These are phyloP conservation scores for Exophiala calicioides DNA, from an alignment of 2,329 filamentous ascomycete genomes.

Conservation along the genomic window DNA sequence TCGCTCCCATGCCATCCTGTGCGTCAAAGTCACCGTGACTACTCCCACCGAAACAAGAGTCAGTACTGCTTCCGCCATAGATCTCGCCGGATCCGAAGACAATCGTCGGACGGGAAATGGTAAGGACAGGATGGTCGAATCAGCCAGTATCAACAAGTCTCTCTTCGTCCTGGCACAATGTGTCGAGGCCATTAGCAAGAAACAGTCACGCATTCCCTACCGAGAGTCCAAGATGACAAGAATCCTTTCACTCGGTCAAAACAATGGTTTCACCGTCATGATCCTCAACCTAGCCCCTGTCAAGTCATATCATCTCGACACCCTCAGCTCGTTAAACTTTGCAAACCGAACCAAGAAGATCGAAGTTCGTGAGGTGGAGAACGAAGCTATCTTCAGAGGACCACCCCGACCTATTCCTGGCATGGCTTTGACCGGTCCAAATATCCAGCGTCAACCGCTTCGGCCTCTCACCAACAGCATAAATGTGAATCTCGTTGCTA, in stretches of 20 bases:
- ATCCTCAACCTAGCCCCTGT: constrained; percentile 90
- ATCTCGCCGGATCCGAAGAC: constrained; percentile 92
- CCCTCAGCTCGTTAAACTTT: constrained; percentile 89
- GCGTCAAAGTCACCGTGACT: constrained; percentile 81
- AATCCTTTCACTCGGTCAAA: constrained; percentile 87
- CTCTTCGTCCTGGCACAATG: constrained; percentile 93
- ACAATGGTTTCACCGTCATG: constrained; percentile 95
- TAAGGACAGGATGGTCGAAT: constrained; percentile 89
- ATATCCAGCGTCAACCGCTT: constrained; percentile 70
- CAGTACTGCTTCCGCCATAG: constrained; percentile 89
- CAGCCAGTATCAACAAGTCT: constrained; percentile 95
- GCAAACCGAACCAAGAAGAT: constrained; percentile 95
- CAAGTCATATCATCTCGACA: constrained; percentile 91
- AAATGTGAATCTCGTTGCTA: constrained; percentile 66
- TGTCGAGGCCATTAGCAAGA: constrained; percentile 86
- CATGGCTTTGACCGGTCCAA: constrained; percentile 43
- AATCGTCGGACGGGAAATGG: constrained; percentile 92
- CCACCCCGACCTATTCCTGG: constrained; percentile 58
- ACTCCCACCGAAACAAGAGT: constrained; percentile 68
- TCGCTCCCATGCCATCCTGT: constrained; percentile 84
- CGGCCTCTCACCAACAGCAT: constrained; percentile 73
- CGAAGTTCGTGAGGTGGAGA: constrained; percentile 92
- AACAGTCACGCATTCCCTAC: constrained; percentile 78
- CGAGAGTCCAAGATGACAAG: constrained; percentile 97
- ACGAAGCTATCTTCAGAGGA: constrained; percentile 85